phyloP scores from a whole-genome alignment of 2,329 filamentous ascomycete species.

The Teratosphaeria viscida region DNA sequence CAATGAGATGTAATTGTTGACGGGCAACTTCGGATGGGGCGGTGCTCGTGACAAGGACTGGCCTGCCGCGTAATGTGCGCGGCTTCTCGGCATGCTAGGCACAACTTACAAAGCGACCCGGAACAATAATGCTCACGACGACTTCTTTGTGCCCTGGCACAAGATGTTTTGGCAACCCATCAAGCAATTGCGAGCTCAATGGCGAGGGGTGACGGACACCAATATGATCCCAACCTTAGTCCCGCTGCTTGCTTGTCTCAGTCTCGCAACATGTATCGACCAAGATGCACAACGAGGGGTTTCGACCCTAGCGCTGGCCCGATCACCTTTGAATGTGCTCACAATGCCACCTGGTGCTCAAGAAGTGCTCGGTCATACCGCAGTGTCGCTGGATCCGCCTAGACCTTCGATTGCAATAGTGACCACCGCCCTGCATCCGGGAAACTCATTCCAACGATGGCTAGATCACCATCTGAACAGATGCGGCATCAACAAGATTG shows the following conservation, averaged over 20 bases:
- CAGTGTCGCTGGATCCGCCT: background rate
- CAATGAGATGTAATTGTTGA: background rate
- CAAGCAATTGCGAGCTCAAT: background rate
- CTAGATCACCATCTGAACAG: background rate
- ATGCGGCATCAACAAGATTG: background rate
- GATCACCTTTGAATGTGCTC: background rate
- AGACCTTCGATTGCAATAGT: background rate
- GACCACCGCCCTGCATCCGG: constrained; percentile 1
- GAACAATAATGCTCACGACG: background rate
- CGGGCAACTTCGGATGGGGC: background rate
- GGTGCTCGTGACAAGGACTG: background rate
- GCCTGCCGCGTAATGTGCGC: background rate
- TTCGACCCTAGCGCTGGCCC: too few relatives aligned
- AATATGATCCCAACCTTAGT: background rate
- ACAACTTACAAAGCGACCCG: background rate
- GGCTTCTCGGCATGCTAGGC: background rate
- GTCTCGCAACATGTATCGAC: background rate
- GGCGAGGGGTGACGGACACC: background rate
- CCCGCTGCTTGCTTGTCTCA: background rate
- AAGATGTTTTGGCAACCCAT: background rate
- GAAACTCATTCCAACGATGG: background rate
- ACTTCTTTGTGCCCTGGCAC: background rate
- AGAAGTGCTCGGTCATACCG: background rate
- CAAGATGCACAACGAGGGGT: background rate
- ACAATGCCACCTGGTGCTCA: background rate